Percentiles rank a stretch among this genome's conserved stretches.
Evolutionary conservation across 139 green algal genomes (phyloP).

Genomic region (Tetraselmis striata): DNA sequence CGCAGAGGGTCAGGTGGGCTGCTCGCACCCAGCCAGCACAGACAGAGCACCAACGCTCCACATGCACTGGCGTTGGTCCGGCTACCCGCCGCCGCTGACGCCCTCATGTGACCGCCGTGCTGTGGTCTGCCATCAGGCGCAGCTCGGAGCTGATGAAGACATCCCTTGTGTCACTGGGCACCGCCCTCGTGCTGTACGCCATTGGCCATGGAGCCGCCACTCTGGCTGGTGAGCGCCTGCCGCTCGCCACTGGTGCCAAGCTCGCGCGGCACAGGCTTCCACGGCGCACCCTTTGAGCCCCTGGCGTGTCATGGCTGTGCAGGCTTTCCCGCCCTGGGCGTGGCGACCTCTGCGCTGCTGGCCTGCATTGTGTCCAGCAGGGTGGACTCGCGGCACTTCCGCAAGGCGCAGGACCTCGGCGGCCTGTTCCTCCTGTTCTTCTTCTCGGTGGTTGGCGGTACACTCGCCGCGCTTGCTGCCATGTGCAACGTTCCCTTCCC

Average conservation of each 20-base stretch:
- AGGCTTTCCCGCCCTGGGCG: not conserved
- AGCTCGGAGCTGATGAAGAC: not conserved
- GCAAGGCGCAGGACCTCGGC: not conserved
- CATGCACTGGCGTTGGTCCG: no score
- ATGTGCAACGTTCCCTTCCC: no score
- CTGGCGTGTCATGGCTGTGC: no score
- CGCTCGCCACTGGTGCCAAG: not conserved
- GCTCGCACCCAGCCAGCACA: no score
- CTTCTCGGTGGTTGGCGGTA: not conserved
- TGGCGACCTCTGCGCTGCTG: not conserved
- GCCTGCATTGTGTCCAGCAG: not conserved
- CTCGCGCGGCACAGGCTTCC: not conserved
- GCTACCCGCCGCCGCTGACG: no score
- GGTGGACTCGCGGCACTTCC: not conserved
- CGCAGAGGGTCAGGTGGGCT: no score
- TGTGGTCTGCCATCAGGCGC: not conserved
- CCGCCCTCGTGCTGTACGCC: not conserved
- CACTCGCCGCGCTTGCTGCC: no score
- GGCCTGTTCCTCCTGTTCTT: not conserved
- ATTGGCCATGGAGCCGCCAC: not conserved
- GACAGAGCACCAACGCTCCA: no score
- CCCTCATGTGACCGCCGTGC: no score
- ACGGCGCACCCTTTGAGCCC: no score
- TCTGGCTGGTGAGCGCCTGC: not conserved
- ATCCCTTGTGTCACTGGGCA: not conserved